These are phyloP conservation scores for Forsythia suspensa DNA, from an alignment of 257 asterid species.

Conservation along the genomic window DNA sequence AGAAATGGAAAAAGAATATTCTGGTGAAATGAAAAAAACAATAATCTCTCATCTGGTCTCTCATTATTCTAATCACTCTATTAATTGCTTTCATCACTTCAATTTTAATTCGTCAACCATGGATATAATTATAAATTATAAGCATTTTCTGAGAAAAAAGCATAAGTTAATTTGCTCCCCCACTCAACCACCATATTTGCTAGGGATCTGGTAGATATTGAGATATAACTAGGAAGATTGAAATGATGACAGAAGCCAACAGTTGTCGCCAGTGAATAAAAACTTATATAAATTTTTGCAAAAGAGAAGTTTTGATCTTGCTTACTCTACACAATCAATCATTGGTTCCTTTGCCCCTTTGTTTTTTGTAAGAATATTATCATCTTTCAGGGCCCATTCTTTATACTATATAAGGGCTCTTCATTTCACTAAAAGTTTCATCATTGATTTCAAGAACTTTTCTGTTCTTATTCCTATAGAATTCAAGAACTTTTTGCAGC, in stretches of 20 bases:
- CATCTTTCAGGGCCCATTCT: slow-evolving; percentile 30
- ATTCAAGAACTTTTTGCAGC: not conserved
- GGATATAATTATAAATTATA: not conserved
- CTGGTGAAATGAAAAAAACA: not conserved
- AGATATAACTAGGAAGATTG: slow-evolving; percentile 33
- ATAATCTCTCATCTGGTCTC: not conserved
- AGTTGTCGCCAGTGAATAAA: slow-evolving; percentile 68
- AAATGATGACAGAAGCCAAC: slow-evolving; percentile 57
- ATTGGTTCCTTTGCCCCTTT: slow-evolving; percentile 28
- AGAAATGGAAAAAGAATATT: not conserved
- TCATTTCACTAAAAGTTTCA: slow-evolving; percentile 20
- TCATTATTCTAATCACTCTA: not conserved
- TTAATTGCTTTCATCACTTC: not conserved
- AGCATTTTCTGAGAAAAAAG: not conserved
- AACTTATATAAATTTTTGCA: slow-evolving; percentile 8
- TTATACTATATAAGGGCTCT: slow-evolving; percentile 33
- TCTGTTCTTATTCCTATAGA: slow-evolving; percentile 11
- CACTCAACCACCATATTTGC: slow-evolving; percentile 71
- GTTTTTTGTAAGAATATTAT: not conserved
- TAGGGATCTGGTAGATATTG: slow-evolving; percentile 64
- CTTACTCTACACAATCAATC: slow-evolving; percentile 41
- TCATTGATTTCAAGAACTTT: not conserved
- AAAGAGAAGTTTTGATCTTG: slow-evolving; percentile 38
- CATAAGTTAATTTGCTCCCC: not conserved
- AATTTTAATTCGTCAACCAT: not conserved